phyloP scores from a whole-genome alignment of 1,139 yeast species.

The Saccharomyces hybrid region DNA sequence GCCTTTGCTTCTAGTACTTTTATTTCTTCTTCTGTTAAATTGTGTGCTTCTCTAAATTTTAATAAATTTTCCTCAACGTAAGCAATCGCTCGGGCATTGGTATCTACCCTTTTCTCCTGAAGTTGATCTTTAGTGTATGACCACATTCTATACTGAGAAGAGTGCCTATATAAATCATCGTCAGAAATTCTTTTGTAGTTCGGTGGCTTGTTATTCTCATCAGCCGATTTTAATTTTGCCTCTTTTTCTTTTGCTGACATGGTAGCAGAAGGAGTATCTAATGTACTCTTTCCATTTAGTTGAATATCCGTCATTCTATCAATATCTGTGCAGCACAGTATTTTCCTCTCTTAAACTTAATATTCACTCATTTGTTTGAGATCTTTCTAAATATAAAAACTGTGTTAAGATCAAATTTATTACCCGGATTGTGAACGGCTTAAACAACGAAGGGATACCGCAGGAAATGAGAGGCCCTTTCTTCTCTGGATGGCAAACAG shows the following conservation, averaged over 20 bases:
- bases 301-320: neutral
- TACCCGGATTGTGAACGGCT: neutral
- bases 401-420: neutral
- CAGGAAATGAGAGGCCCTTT: neutral
- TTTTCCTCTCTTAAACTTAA: neutral
- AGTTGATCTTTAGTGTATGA: constrained; percentile 60
- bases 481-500: neutral
- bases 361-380: neutral
- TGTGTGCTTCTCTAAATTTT: constrained; percentile 32
- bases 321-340: neutral
- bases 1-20: constrained; percentile 36
- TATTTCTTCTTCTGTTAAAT: constrained; percentile 31
- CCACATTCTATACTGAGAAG: constrained; percentile 82
- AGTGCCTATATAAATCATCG: constrained; percentile 81
- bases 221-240: neutral
- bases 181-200: constrained; percentile 39
- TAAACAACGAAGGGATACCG: neutral
- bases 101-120: constrained; percentile 37
- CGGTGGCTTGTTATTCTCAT: constrained; percentile 11
- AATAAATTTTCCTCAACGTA: constrained; percentile 36
- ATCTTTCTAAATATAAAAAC: neutral
- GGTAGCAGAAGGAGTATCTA: neutral
- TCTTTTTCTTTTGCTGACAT: neutral
- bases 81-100: constrained; percentile 47
- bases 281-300: neutral